phyloP scores from a whole-genome alignment of 257 asterid genomes.

The Agastache rugosa region DNA sequence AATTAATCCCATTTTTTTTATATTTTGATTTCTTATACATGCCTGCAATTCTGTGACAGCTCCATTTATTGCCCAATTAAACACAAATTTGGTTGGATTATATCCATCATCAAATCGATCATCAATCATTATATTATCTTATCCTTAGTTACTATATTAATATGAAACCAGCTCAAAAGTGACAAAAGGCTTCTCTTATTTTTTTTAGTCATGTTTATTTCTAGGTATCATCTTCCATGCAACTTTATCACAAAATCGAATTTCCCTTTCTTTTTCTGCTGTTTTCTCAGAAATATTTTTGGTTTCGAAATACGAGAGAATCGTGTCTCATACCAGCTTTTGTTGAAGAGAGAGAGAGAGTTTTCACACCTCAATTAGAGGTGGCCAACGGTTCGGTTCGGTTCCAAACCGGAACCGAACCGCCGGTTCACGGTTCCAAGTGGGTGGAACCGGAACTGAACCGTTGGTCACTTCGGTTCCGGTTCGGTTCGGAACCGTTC shows the following conservation, averaged over 20 bases:
- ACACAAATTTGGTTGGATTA: conserved; percentile 2
- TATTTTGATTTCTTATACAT: not conserved
- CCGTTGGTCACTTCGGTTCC: no score
- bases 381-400: no score
- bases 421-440: no score
- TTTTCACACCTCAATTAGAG: no score
- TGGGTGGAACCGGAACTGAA: no score
- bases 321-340: not conserved
- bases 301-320: not conserved
- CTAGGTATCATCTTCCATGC: conserved; percentile 5
- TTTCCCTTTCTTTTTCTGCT: not conserved
- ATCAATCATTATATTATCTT: conserved; percentile 13
- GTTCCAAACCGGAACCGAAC: no score
- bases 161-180: conserved; percentile 21
- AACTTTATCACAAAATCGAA: not conserved
- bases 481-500: no score
- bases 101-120: conserved; percentile 19
- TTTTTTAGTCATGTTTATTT: not conserved
- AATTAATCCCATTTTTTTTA: not conserved
- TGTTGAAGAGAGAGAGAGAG: not conserved
- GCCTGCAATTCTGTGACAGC: conserved; percentile 28
- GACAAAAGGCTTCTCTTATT: not conserved
- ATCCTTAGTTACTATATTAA: not conserved
- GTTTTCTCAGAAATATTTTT: not conserved
- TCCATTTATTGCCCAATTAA: conserved; percentile 19